Evolutionary conservation across 2,329 filamentous ascomycete genomes (phyloP).

Genomic region (Penicillium sp.): DNA sequence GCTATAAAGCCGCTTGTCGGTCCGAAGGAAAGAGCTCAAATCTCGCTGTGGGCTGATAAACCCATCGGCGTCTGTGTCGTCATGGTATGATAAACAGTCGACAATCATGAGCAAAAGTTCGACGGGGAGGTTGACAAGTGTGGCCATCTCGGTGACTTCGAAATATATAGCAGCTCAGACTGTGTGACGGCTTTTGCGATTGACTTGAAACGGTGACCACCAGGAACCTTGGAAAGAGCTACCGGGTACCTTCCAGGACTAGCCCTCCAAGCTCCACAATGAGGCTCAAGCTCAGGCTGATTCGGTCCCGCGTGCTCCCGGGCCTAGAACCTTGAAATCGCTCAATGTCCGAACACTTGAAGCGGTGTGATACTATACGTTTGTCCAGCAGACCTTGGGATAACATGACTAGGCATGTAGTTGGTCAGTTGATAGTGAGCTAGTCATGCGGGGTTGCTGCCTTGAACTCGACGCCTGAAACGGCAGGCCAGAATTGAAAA

Average conservation of each 20-base stretch:
- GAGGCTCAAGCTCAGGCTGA: not conserved
- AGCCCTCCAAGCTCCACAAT: not conserved
- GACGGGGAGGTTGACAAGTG: not conserved
- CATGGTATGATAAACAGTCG: not conserved
- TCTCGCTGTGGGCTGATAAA: not conserved
- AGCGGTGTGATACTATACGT: too few species aligned
- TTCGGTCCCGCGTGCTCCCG: not conserved
- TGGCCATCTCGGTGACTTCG: not conserved
- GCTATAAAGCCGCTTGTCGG: not conserved
- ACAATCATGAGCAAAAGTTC: constrained; percentile 1
- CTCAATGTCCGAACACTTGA: not conserved
- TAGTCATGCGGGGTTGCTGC: too few species aligned
- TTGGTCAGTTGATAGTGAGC: too few species aligned
- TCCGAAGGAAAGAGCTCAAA: not conserved
- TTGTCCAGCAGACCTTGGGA: too few species aligned
- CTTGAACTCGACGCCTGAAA: too few species aligned
- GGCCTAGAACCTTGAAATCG: not conserved
- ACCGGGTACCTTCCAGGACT: too few species aligned
- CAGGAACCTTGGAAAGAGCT: too few species aligned
- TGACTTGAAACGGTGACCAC: too few species aligned
- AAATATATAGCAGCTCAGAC: too few species aligned
- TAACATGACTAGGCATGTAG: too few species aligned
- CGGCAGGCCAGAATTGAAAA: too few species aligned
- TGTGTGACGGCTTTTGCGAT: too few species aligned
- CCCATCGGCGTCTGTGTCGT: not conserved